A percentile compares a stretch with the other conserved stretches of the same genome.
These are phyloP conservation scores for Trichosporon faecale DNA, from an alignment of 1,284 basidiomycete genomes.

Conservation along the genomic window DNA sequence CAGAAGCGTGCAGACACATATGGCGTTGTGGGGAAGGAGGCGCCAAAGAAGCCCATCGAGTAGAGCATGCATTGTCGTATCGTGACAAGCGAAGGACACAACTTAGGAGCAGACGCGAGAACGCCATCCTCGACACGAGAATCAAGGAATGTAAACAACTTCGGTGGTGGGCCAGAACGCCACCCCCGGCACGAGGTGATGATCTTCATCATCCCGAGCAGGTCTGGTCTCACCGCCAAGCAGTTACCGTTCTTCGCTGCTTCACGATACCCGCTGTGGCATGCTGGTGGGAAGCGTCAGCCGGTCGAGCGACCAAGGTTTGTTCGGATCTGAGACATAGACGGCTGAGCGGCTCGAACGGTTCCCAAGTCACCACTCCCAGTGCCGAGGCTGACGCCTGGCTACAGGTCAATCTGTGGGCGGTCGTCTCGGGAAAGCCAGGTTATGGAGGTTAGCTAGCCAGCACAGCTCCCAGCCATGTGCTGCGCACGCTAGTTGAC, in stretches of 20 bases:
- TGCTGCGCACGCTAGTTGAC: too few relatives aligned
- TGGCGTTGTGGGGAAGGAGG: constrained; percentile 30
- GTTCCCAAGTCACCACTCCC: neutral
- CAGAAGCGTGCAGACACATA: constrained; percentile 44
- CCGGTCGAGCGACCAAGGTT: neutral
- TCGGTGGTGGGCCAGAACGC: too few relatives aligned
- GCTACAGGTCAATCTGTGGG: too few relatives aligned
- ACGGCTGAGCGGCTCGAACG: too few relatives aligned
- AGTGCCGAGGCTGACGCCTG: neutral
- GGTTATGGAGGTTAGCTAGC: too few relatives aligned
- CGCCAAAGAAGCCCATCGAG: neutral
- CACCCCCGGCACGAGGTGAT: too few relatives aligned
- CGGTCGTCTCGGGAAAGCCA: too few relatives aligned
- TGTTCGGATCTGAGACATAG: neutral
- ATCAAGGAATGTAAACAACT: too few relatives aligned
- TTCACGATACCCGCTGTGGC: neutral
- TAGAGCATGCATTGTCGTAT: neutral
- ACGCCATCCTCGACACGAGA: too few relatives aligned
- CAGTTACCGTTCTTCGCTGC: neutral
- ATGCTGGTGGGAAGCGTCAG: neutral
- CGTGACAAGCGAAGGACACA: too few relatives aligned
- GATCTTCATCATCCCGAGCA: too few relatives aligned
- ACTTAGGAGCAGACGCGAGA: neutral
- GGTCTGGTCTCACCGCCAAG: neutral
- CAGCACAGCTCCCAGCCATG: too few relatives aligned